These are phyloP conservation scores for Magnolia officinalis DNA, from an alignment of 164 flowering plant genomes.

Conservation along the genomic window DNA sequence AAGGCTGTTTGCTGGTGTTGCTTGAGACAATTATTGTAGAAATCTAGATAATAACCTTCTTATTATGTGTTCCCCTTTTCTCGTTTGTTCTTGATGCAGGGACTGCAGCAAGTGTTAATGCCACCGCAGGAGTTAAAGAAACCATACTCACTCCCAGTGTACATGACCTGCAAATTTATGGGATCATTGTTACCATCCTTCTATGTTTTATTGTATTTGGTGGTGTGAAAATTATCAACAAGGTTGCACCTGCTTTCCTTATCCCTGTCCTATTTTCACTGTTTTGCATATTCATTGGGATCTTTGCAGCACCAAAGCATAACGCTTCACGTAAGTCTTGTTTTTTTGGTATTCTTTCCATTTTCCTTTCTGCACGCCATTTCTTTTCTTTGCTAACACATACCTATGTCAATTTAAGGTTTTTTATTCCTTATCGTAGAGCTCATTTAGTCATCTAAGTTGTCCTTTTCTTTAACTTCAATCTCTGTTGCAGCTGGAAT, in stretches of 20 bases:
- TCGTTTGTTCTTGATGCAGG: conserved; percentile 39
- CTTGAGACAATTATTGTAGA: neutral
- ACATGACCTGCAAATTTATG: conserved; percentile 96
- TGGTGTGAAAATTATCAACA: conserved; percentile 95
- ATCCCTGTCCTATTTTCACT: conserved; percentile 85
- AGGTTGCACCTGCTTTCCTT: conserved; percentile 97
- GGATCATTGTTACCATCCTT: conserved; percentile 85
- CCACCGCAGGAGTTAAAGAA: conserved; percentile 43
- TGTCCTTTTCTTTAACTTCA: conserved; percentile 2
- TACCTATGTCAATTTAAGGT: neutral
- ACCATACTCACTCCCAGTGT: conserved; percentile 61
- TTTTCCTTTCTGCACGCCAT: neutral
- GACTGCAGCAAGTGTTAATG: conserved; percentile 69
- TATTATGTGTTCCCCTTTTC: neutral
- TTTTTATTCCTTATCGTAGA: neutral
- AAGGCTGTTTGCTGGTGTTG: neutral
- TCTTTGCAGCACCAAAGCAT: conserved; percentile 54
- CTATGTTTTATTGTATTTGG: conserved; percentile 96
- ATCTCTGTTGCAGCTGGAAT: conserved; percentile 61
- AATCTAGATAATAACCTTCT: neutral
- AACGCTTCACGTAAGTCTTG: conserved; percentile 56
- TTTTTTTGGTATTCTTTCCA: neutral
- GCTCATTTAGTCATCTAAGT: neutral
- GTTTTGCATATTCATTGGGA: conserved; percentile 82
- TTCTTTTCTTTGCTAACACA: neutral